phyloP scores from a whole-genome alignment of 257 asterid species.

The Ilex asprella region DNA sequence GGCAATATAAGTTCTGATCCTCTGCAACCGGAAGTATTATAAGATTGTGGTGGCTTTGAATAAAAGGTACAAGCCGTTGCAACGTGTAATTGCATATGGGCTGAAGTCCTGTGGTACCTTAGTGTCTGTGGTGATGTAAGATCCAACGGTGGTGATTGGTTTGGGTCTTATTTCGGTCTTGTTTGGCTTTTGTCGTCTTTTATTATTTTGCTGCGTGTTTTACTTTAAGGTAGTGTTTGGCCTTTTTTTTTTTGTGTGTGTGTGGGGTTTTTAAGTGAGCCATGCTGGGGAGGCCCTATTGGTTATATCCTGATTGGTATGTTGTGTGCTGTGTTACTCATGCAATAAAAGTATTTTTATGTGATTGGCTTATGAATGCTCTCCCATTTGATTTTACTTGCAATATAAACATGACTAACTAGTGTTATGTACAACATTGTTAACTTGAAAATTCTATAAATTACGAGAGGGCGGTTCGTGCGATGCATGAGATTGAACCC shows the following conservation, averaged over 20 bases:
- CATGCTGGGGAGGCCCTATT: background rate
- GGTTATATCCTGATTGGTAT: background rate
- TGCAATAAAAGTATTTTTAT: background rate
- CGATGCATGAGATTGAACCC: no score
- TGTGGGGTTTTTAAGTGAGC: background rate
- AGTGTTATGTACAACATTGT: no score
- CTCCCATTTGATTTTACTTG: no score
- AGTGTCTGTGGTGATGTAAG: conserved; percentile 32
- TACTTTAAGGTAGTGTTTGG: background rate
- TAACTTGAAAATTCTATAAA: no score
- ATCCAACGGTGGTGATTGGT: conserved; percentile 10
- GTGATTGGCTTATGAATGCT: background rate
- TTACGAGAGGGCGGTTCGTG: no score
- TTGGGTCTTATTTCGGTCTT: background rate
- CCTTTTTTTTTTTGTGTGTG: background rate
- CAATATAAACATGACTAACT: no score
- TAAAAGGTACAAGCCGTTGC: background rate
- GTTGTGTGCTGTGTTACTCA: background rate
- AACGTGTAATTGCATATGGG: conserved; percentile 21
- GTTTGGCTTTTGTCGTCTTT: no score
- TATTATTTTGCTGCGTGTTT: background rate
- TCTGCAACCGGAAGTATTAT: background rate
- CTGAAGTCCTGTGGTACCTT: conserved; percentile 22
- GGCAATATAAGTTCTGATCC: conserved; percentile 35
- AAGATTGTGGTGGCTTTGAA: background rate